These are phyloP conservation scores for Chloris gayana DNA, from an alignment of 176 grass and related monocot genomes.

Conservation along the genomic window DNA sequence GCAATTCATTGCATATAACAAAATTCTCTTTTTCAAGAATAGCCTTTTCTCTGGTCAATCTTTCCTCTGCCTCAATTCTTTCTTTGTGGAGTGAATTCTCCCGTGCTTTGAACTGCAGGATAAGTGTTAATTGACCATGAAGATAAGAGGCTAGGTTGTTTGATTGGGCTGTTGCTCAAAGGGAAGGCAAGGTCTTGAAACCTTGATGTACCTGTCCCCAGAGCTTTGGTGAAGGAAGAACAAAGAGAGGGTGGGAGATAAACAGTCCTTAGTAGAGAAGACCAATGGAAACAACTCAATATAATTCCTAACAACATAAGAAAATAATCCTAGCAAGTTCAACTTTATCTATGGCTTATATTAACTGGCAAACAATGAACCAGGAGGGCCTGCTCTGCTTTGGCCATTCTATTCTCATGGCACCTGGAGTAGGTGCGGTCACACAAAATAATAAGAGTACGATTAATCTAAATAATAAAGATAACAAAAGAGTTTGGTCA, in stretches of 20 bases:
- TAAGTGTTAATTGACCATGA: background rate
- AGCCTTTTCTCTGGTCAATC: conserved; percentile 49
- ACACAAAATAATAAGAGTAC: background rate
- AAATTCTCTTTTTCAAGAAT: conserved; percentile 46
- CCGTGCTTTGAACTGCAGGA: conserved; percentile 53
- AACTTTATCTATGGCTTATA: background rate
- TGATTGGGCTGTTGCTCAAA: background rate
- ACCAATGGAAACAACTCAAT: background rate
- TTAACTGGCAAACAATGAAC: background rate
- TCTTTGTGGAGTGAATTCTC: conserved; percentile 56
- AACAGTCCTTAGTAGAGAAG: background rate
- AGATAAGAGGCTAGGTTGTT: background rate
- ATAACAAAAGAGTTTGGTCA: background rate
- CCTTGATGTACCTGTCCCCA: background rate
- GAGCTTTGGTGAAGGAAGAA: background rate
- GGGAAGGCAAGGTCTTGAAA: background rate
- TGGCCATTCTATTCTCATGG: background rate
- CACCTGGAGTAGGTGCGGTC: background rate
- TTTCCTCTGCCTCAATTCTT: conserved; percentile 62
- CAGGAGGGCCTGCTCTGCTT: background rate
- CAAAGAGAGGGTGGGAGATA: background rate
- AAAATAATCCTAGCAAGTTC: background rate
- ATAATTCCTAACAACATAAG: background rate
- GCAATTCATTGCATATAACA: conserved; percentile 48
- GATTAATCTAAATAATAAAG: background rate